Conservation (phyloP, 441 rosid genomes). For the Populus trichocarpa region DNA sequence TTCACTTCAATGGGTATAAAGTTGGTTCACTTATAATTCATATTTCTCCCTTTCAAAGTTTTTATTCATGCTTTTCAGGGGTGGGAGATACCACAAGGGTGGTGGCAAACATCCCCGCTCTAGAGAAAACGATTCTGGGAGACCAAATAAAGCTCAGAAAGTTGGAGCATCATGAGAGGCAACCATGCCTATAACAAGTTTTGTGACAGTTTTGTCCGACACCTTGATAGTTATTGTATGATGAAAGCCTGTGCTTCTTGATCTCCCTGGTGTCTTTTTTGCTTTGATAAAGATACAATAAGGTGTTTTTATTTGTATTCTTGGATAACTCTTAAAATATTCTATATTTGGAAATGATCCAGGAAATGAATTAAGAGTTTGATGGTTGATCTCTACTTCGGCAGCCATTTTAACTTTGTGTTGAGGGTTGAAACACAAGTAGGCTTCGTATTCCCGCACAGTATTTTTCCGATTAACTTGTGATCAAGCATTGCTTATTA, state of each 20-base stretch:
- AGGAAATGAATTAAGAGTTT: too few species aligned
- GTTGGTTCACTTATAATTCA: background rate
- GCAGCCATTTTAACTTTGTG: too few species aligned
- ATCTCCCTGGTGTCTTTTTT: background rate
- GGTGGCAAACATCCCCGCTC: conserved; percentile 56
- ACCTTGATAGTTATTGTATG: background rate
- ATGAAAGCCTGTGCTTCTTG: background rate
- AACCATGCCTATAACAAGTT: conserved; percentile 1
- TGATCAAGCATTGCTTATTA: too few species aligned
- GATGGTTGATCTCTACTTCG: too few species aligned
- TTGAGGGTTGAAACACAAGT: too few species aligned
- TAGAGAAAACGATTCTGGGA: conserved; percentile 52
- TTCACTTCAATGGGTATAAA: background rate
- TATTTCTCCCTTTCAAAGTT: background rate
- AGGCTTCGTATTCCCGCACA: too few species aligned
- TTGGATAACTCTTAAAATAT: background rate
- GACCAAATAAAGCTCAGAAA: conserved; percentile 62
- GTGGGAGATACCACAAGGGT: conserved; percentile 54
- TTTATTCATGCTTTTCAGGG: conserved; percentile 35
- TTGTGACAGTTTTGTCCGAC: conserved; percentile 18
- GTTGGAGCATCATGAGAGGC: conserved; percentile 20
- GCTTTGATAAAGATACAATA: background rate
- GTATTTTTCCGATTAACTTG: too few species aligned
- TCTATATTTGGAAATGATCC: too few species aligned
- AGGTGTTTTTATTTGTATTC: background rate